Base-by-base conservation (phyloP, 257 asterid genomes). In the Pogostemon cablin region DNA sequence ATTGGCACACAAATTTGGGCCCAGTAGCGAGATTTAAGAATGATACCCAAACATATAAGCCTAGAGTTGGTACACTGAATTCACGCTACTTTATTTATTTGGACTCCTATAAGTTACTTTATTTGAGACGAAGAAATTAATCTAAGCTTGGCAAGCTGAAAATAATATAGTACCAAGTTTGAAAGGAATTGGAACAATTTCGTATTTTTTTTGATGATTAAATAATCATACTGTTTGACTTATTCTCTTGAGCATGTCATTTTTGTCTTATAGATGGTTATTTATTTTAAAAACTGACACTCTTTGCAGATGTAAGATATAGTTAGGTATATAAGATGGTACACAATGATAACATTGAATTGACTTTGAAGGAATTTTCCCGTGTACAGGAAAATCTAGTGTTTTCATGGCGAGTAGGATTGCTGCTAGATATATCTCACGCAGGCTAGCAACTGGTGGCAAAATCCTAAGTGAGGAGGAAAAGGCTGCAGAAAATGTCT, bases 401-500 rank as follows among this genome's bases (percentile, higher is more conserved):
- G 71, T 53, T 56, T 10, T 71, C 71, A 91, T 93, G 99, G 96
- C 96, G 41, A 68, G 90, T 35, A 83, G 95, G 77, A 85, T 76
- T 76, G 91, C 89, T 71, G 75, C 86, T 79, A 82, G 99, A 63
- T 82, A 77, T 66, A 65, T 87, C 38, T 78, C 95, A 50, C 93
- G 99, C 52, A 85, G 96, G 87, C 79, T 93, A 52, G 91, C 93
- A 67, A 85, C 95, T 62, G 44, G 86, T 71, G 96, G 98, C 63
- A 93, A 78, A 77, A 47, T 93, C 64, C 85, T 91, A 65, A 66
- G 93, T 41, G 96, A 93, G 92, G 99, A 93, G 86, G 99, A 91
- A 82, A 88, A 84, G 87, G 99, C 99, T 83, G 99, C 99, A 56
- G 99, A 93, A 85, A 93, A 91, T 79, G 71, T 93, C 78, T 93